Percentiles rank a stretch among this genome's conserved stretches.
phyloP scores from a whole-genome alignment of 106 monocot genomes.

The Ottelia alismoides region DNA sequence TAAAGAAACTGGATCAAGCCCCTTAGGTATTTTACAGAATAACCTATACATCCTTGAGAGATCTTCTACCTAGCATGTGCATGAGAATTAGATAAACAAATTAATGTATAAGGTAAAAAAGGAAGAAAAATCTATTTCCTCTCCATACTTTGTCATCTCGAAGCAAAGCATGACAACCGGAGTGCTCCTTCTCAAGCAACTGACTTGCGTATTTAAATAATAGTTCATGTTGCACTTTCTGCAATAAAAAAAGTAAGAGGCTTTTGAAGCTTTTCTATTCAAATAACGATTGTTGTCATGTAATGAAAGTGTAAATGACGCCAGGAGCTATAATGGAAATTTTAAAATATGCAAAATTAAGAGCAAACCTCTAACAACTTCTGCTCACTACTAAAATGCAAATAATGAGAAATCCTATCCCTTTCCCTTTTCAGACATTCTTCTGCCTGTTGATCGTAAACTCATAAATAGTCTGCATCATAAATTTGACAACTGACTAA shows the following conservation, averaged over 20 bases:
- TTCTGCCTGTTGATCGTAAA: conserved; percentile 16
- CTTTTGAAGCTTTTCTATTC: too few relatives aligned
- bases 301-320: too few relatives aligned
- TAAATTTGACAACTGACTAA: too few relatives aligned
- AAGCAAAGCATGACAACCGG: conserved; percentile 64
- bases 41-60: conserved; percentile 16
- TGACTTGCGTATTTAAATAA: conserved; percentile 38
- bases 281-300: background rate
- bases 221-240: conserved; percentile 71
- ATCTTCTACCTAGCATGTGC: conserved; percentile 20
- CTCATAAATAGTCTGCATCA: too few relatives aligned
- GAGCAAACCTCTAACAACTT: conserved; percentile 11
- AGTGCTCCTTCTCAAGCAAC: conserved; percentile 68
- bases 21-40: conserved; percentile 12
- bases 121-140: background rate
- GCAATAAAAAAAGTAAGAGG: background rate
- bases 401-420: conserved; percentile 11
- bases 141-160: conserved; percentile 20
- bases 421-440: conserved; percentile 14
- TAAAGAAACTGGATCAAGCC: conserved; percentile 8
- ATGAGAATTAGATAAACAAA: background rate
- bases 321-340: too few relatives aligned
- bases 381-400: conserved; percentile 9
- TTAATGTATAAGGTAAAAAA: background rate
- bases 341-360: background rate